Percentiles rank a stretch among this genome's conserved stretches.
Evolutionary conservation across 257 asterid genomes (phyloP).

Genomic region (Cordia subcordata): DNA sequence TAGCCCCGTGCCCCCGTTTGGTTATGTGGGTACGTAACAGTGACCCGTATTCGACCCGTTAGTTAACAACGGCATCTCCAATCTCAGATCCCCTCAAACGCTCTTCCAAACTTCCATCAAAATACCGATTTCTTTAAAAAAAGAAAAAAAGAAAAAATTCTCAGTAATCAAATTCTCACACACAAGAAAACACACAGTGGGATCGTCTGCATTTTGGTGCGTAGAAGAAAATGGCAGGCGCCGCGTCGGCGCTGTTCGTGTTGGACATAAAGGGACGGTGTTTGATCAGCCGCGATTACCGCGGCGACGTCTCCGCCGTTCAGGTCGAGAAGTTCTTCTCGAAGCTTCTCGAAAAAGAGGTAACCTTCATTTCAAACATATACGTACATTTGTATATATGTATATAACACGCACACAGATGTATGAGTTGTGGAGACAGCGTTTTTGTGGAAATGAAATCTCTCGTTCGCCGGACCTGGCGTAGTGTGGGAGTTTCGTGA

Average conservation of each 20-base stretch:
- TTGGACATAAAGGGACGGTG: constrained; percentile 41
- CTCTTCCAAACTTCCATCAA: not conserved
- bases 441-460: no score
- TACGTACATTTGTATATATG: not conserved
- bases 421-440: no score
- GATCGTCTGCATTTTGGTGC: not conserved
- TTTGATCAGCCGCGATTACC: constrained; percentile 42
- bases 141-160: no score
- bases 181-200: not conserved
- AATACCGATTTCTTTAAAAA: no score
- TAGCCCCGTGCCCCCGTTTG: no score
- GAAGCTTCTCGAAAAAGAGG: constrained; percentile 41
- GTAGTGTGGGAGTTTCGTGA: no score
- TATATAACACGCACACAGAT: no score
- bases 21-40: no score
- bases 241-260: constrained; percentile 43
- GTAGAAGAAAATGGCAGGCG: constrained; percentile 31
- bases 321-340: constrained; percentile 42
- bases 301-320: constrained; percentile 37
- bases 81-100: not conserved
- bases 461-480: no score
- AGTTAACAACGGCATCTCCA: not conserved
- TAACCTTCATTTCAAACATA: not conserved
- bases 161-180: not conserved
- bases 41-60: not conserved